Evolutionary conservation across 1,284 basidiomycete genomes (phyloP), one percentile per base, ranked within the genome.

Genomic region (Ganoderma multipileum): DNA sequence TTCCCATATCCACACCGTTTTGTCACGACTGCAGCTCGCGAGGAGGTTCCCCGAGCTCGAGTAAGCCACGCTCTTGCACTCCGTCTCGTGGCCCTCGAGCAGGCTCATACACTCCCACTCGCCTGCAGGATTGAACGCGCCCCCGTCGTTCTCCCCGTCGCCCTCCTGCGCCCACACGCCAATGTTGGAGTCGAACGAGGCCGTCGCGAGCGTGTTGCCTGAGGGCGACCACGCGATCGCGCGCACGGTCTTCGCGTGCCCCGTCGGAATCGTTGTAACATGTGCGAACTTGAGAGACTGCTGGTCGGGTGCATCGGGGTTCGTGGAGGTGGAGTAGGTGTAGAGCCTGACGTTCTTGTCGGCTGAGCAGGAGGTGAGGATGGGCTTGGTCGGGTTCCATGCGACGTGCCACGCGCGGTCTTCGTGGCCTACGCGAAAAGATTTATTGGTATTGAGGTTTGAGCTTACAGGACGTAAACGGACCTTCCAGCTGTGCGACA

Each of bases 1-100:
- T 86, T 99, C 98, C 97, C 98, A 99, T 61, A 99, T 89, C 98
- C 98, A 99, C 0, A 99, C 97, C 18, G 94, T 95, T 82, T 99
- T 98, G 82, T 99, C 98, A 68, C 98, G 86, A 75, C 94, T 94
- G 78, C 97, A 98, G 74, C 92, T 96, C 7, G 97, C 97, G 20
- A 99, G 84, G 33, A 98, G 81, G 6, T 87, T 92, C 0, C 97
- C 98, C 30, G 86, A 84, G 57, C 82, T 83, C 23, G 94, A 97
- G 81, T 95, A 99, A 3, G 91, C 94, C 0, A 99, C 94, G 73
- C 92, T 89, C 85, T 99, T 99, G 84, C 97, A 98, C 80, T 99
- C 98, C 62, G 93, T 97, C 79, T 99, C 98, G 78, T 99, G 98
- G 0, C 98, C 98, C 78, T 99, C 97, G 41, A 99, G 81, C 57